Percentiles rank a stretch among this genome's conserved stretches.
Conservation (phyloP, 2,329 filamentous ascomycete genomes). For the Coleophoma eucalyptorum region DNA sequence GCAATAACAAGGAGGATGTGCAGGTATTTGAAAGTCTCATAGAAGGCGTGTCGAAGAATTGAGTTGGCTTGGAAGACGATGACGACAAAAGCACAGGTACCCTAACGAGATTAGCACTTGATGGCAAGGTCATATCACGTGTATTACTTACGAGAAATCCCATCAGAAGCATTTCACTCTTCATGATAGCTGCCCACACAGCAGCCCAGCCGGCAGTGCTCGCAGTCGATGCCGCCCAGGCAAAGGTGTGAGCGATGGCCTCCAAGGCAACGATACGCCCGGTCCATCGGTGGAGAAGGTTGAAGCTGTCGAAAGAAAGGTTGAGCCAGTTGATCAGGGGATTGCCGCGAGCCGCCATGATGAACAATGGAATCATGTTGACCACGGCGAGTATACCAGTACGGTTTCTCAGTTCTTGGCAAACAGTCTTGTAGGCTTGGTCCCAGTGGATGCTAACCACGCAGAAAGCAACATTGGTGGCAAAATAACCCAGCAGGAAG, state of each 20-base stretch:
- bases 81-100: constrained; percentile 54
- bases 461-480: constrained; percentile 75
- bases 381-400: constrained; percentile 66
- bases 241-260: constrained; percentile 59
- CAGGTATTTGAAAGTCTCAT: constrained; percentile 71
- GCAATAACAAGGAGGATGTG: constrained; percentile 63
- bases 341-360: constrained; percentile 75
- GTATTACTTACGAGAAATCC: constrained; percentile 58
- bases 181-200: constrained; percentile 33
- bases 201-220: constrained; percentile 43
- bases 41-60: constrained; percentile 71
- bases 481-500: constrained; percentile 64
- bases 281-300: constrained; percentile 77
- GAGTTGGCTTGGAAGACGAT: constrained; percentile 68
- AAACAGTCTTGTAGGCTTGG: constrained; percentile 37
- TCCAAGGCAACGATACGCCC: constrained; percentile 73
- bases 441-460: constrained; percentile 60
- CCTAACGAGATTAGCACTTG: constrained; percentile 33
- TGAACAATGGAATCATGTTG: constrained; percentile 73
- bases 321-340: constrained; percentile 68
- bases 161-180: constrained; percentile 40
- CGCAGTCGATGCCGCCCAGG: constrained; percentile 48
- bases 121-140: background rate
- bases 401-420: constrained; percentile 58
- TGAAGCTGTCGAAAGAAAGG: constrained; percentile 80